Base-by-base conservation (phyloP, 169 alveolate species). In the Prorocentrum cordatum region DNA sequence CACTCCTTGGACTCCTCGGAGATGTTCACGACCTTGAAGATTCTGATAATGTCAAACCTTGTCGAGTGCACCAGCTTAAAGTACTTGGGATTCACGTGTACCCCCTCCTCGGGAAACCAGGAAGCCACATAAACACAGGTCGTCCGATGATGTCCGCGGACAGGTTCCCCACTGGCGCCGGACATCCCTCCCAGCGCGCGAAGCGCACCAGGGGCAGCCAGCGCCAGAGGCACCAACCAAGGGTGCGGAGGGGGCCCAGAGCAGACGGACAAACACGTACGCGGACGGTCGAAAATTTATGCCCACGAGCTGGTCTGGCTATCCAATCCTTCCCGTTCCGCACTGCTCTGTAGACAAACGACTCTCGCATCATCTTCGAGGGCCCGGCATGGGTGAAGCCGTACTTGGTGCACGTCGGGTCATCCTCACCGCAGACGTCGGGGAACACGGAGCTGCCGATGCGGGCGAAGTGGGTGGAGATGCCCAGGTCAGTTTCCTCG, bases 371-470 rank as follows among this genome's bases (percentile, higher is more conserved):
- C 90, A 82, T 82, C 16, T 38, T 59, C 2, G 90, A 62, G 35
- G 90, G 90, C 61, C 32, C 22, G n/a, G 68, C 79, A 20, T 38
- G 59, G 5, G 89, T 38, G 80, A 82, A 82, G 70, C 90, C 90
- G 35, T 62, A 82, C 68, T 82, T 82, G 67, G 31, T 61, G 91
- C 91, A 82, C n/a, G 39, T 61, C 16, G 91, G 91, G 29, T 82
- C 91, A 39, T 64, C 80, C 31, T 82, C 91, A 42, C 91, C 91
- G 24, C 91, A 82, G 29, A 62, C 80, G 71, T 82, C 91, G 10
- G 91, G 91, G 75, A 82, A 82, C 20, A 82, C 91, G n/a, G 80
- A 62, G 26, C 64, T 82, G 14, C 91, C 91, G 26, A 82, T 82
- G 70, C 64, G 7, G 18, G 64, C 64, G 27, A 50, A 50, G 27